Base-by-base conservation (phyloP, 2,329 filamentous ascomycete genomes). In the Colletotrichum paranaense region DNA sequence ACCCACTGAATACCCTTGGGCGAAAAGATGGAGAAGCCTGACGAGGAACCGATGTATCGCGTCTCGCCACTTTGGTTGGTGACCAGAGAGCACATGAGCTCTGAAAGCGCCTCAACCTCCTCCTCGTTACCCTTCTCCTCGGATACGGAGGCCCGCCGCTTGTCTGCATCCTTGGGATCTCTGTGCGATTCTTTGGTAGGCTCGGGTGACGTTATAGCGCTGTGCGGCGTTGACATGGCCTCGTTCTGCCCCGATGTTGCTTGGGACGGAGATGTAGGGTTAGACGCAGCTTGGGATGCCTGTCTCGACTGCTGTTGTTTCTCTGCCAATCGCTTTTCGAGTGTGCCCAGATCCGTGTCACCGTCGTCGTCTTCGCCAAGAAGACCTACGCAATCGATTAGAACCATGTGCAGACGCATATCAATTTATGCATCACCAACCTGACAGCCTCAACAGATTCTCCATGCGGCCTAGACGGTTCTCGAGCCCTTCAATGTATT, bases 1-100 rank as follows among this genome's bases (percentile, higher is more conserved):
- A 99, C 96, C 97, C 97, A 99, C 82, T 98, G 93, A 67, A 99
- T 97, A 57, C 97, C 97, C 81, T 98, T 98, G 16, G 96, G 97
- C 0, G 96, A 98, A 85, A 99, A 98, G 78, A 99, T 99, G 67
- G 96, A 98, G 83, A 98, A 98, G 4, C 97, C 97, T 2, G 97
- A 99, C 0, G 96, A 98, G 0, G 95, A 98, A 30, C 96, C 97
- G 77, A 98, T 97, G 81, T 98, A 99, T 83, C 97, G 90, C 8
- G 96, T 98, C 86, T 99, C 97, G 67, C 97, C 97, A 75, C 91
- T 93, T 78, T 96, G 95, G 80, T 98, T 98, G 1, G 96, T 98
- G 35, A 99, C 95, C 38, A 99, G 85, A 3, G 95, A 98, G 83
- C 96, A 98, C 97, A 99, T 98, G 93, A 98, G 97, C 84, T 99